phyloP scores from a whole-genome alignment of 768 basidiomycete genomes.

The Tylopilus subfusipes region DNA sequence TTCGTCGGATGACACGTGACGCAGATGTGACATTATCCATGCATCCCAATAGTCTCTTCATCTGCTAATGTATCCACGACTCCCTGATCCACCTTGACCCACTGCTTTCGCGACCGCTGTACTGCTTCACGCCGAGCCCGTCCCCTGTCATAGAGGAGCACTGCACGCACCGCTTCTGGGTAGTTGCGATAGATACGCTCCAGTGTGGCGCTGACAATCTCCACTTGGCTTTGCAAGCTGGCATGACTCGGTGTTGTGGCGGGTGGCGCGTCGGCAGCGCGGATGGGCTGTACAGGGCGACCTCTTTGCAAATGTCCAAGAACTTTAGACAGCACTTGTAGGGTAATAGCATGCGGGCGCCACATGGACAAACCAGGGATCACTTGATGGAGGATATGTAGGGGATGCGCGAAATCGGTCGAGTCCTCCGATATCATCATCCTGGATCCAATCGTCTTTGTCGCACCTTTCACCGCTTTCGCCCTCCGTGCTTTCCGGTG shows the following conservation, averaged over 20 bases:
- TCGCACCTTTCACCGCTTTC: conserved; percentile 19
- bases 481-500: conserved; percentile 27
- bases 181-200: conserved; percentile 45
- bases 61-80: conserved; percentile 26
- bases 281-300: conserved; percentile 42
- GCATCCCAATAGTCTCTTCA: conserved; percentile 15
- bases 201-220: conserved; percentile 41
- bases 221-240: conserved; percentile 22
- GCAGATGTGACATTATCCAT: conserved; percentile 16
- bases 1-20: conserved; percentile 57
- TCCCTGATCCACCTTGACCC: conserved; percentile 15
- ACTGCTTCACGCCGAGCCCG: conserved; percentile 24
- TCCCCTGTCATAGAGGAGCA: conserved; percentile 35
- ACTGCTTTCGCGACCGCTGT: conserved; percentile 16
- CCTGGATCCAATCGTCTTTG: conserved; percentile 7
- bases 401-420: conserved; percentile 53
- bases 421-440: conserved; percentile 16
- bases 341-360: conserved; percentile 54
- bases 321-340: conserved; percentile 46
- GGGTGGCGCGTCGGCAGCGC: conserved; percentile 20
- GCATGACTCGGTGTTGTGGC: conserved; percentile 13
- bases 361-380: conserved; percentile 63
- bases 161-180: conserved; percentile 41
- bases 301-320: conserved; percentile 51
- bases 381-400: conserved; percentile 60